Evolutionary conservation across 1,284 basidiomycete species (phyloP).

Genomic region (Cystobasidium slooffiae): DNA sequence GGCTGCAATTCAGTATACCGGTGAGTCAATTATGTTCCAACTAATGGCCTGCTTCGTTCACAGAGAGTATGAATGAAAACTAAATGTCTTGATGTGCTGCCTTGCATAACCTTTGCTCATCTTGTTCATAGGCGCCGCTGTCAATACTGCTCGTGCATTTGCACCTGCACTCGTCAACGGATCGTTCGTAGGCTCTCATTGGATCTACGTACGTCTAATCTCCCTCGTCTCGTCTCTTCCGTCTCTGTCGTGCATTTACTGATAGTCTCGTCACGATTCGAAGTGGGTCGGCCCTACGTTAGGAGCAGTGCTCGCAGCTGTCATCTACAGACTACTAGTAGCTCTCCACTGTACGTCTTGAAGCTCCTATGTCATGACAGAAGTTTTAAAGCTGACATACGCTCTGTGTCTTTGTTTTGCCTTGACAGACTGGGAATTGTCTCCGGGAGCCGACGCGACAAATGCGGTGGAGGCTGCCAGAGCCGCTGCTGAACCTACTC

Average conservation of each 20-base stretch:
- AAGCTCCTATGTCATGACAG: too few relatives aligned
- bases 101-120: too few relatives aligned
- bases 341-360: too few relatives aligned
- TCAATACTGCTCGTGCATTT: conserved; percentile 47
- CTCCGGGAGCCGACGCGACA: conserved; percentile 62
- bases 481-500: background rate
- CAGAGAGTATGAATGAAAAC: too few relatives aligned
- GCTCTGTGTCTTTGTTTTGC: background rate
- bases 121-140: background rate
- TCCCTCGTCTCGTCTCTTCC: background rate
- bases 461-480: conserved; percentile 14
- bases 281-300: too few relatives aligned
- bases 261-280: too few relatives aligned
- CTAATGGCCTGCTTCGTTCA: too few relatives aligned
- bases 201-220: conserved; percentile 59
- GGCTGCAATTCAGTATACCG: conserved; percentile 46
- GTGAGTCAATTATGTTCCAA: too few relatives aligned
- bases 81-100: too few relatives aligned
- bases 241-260: too few relatives aligned
- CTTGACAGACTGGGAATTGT: conserved; percentile 59
- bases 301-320: too few relatives aligned
- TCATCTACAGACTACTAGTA: too few relatives aligned
- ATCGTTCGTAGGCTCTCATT: conserved; percentile 64
- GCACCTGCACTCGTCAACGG: conserved; percentile 47
- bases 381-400: background rate